Evolutionary conservation across 2,329 filamentous ascomycete species (phyloP).

Genomic region (Colletotrichum musae): DNA sequence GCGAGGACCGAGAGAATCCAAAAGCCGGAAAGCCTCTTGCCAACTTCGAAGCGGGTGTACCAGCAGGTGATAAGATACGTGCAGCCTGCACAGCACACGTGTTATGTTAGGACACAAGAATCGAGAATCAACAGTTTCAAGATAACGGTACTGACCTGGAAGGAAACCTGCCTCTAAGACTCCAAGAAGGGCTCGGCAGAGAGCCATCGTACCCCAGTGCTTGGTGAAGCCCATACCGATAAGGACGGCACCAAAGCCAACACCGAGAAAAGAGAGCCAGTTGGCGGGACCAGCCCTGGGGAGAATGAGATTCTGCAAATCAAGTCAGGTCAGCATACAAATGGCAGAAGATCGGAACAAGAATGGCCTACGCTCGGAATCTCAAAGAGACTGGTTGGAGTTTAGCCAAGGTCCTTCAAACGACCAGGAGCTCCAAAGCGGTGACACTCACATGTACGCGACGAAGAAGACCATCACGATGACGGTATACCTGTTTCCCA

Average conservation of each 20-base stretch:
- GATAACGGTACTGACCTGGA: conserved; percentile 40
- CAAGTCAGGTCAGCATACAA: conserved; percentile 21
- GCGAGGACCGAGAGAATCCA: conserved; percentile 36
- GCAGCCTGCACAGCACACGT: conserved; percentile 44
- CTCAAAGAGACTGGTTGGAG: conserved; percentile 35
- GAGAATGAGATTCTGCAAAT: conserved; percentile 46
- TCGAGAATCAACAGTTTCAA: background rate
- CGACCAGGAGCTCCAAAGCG: background rate
- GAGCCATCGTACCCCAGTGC: conserved; percentile 43
- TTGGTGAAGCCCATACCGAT: conserved; percentile 51
- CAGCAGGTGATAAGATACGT: conserved; percentile 53
- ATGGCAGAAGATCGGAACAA: background rate
- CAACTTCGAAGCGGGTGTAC: conserved; percentile 54
- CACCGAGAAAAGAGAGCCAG: conserved; percentile 47
- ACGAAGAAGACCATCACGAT: conserved; percentile 45
- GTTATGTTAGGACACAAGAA: background rate
- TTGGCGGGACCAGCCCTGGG: conserved; percentile 46
- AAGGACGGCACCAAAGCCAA: conserved; percentile 45
- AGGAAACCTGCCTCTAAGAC: conserved; percentile 45
- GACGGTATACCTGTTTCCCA: conserved; percentile 41
- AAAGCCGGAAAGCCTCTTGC: conserved; percentile 43
- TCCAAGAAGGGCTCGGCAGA: conserved; percentile 46
- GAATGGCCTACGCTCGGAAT: conserved; percentile 40
- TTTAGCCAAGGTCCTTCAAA: background rate
- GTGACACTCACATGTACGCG: conserved; percentile 42